Evolutionary conservation across 108 stramenopile species (phyloP), one percentile per base, ranked within the genome.

Genomic region (Parmales sp.): DNA sequence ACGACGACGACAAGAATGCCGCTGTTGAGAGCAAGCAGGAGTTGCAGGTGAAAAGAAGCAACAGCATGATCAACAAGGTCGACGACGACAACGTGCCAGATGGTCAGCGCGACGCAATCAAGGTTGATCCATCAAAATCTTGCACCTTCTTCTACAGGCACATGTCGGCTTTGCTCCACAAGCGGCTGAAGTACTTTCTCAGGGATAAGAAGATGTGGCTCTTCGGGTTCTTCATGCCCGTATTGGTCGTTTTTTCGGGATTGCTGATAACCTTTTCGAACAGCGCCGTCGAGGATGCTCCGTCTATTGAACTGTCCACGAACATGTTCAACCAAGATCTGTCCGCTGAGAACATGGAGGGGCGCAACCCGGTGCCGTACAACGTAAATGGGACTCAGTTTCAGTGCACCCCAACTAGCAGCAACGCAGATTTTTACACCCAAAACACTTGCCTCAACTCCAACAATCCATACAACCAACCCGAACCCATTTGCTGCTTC

Each of bases 201-300:
- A 64, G 90, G 39, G 90, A 91, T 76, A 89, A 88, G 54, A 91
- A 89, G 74, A 85, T 88, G 5, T 92, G 88, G 88, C 18, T 60
- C 31, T 60, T 60, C 28, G 54, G 54, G 6, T 60, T 60, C 54
- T 28, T 20, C 3, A 28, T 60, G 6, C 54, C 54, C 54, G 26
- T 34, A 5, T 28, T 39, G 20, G 22, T 65, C 41, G 64, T 66
- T 6, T 7, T 43, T 37, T 28, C 34, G 26, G 54, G 54, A 28
- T 34, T 60, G 54, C 36, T 60, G 31, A 60, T 60, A n/a, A 38
- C 11, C 50, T 22, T 4, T 31, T 69, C 3, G 19, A 13, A 11
- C 70, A 71, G 43, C 67, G 38, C 36, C n/a, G n/a, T n/a, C n/a
- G n/a, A n/a, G n/a, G n/a, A n/a, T n/a, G n/a, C n/a, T n/a, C n/a